Percentiles rank a stretch among this genome's conserved stretches.
Conservation (phyloP, 805 yeast genomes). For the Huiozyma sinensis region DNA sequence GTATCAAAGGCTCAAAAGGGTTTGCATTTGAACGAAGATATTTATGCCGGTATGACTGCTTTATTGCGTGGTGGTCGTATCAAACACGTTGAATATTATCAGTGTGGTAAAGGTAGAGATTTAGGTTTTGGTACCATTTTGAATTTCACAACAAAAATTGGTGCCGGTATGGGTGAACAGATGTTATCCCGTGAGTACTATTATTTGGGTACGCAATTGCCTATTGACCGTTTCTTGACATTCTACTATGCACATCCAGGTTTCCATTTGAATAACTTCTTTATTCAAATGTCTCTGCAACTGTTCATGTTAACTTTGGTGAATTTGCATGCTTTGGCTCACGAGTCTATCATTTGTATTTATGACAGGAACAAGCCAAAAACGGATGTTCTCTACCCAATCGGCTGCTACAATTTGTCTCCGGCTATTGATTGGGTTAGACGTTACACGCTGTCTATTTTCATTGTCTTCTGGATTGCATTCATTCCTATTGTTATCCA, state of each 20-base stretch:
- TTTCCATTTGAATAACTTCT: conserved; percentile 71
- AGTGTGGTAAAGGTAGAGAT: conserved; percentile 88
- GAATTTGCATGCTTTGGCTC: conserved; percentile 62
- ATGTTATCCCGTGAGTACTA: conserved; percentile 77
- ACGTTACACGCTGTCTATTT: conserved; percentile 71
- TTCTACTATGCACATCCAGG: conserved; percentile 84
- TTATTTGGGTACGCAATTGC: conserved; percentile 70
- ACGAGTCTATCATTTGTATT: conserved; percentile 57
- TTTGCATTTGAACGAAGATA: conserved; percentile 77
- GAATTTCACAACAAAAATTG: conserved; percentile 79
- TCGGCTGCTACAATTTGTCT: conserved; percentile 62
- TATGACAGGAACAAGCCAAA: conserved; percentile 57
- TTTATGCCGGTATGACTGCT: conserved; percentile 82
- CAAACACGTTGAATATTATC: conserved; percentile 78
- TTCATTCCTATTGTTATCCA: conserved; percentile 70
- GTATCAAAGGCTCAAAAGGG: conserved; percentile 82
- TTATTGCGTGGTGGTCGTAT: conserved; percentile 77
- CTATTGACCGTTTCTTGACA: conserved; percentile 69
- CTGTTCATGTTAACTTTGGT: conserved; percentile 59
- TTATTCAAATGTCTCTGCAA: conserved; percentile 67
- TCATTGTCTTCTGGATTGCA: conserved; percentile 72
- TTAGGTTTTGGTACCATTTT: conserved; percentile 77
- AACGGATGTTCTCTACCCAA: conserved; percentile 54
- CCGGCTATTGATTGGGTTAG: conserved; percentile 76
- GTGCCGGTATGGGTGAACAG: conserved; percentile 92